Evolutionary conservation across 2,329 filamentous ascomycete species (phyloP).

Genomic region (Colletotrichum cuscutae): DNA sequence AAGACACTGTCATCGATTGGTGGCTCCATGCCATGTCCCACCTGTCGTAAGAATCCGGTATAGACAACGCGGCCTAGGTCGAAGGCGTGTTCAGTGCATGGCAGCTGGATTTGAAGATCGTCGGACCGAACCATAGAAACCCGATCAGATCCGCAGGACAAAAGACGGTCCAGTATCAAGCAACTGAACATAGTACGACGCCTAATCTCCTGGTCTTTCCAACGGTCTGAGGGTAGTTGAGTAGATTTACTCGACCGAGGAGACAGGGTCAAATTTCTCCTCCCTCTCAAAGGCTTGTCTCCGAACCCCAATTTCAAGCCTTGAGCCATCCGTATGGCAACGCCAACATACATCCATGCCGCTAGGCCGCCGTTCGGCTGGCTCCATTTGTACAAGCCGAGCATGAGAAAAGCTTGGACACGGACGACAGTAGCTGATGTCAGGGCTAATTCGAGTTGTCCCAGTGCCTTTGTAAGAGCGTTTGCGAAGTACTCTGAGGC

Average conservation of each 20-base stretch:
- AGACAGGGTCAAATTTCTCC: not conserved
- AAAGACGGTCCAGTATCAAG: conserved; percentile 76
- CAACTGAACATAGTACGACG: conserved; percentile 81
- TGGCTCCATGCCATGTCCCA: conserved; percentile 31
- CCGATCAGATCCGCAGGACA: conserved; percentile 72
- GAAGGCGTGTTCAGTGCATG: conserved; percentile 74
- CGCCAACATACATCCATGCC: conserved; percentile 74
- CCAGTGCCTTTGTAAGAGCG: conserved; percentile 63
- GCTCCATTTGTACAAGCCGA: conserved; percentile 78
- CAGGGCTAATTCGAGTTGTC: conserved; percentile 57
- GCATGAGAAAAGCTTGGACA: conserved; percentile 76
- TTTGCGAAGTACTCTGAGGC: conserved; percentile 74
- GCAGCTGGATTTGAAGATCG: conserved; percentile 73
- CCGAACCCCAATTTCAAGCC: conserved; percentile 70
- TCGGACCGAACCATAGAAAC: conserved; percentile 68
- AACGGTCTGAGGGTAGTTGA: conserved; percentile 35
- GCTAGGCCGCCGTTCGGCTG: conserved; percentile 66
- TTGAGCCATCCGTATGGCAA: conserved; percentile 73
- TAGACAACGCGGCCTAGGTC: conserved; percentile 68
- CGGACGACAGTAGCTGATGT: conserved; percentile 68
- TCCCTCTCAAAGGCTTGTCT: conserved; percentile 48
- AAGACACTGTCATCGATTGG: conserved; percentile 57
- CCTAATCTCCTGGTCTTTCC: conserved; percentile 64
- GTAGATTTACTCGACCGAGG: conserved; percentile 34
- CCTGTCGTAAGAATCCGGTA: conserved; percentile 57